Conservation (phyloP, 768 basidiomycete species). For the Rhizopogon roseolus region DNA sequence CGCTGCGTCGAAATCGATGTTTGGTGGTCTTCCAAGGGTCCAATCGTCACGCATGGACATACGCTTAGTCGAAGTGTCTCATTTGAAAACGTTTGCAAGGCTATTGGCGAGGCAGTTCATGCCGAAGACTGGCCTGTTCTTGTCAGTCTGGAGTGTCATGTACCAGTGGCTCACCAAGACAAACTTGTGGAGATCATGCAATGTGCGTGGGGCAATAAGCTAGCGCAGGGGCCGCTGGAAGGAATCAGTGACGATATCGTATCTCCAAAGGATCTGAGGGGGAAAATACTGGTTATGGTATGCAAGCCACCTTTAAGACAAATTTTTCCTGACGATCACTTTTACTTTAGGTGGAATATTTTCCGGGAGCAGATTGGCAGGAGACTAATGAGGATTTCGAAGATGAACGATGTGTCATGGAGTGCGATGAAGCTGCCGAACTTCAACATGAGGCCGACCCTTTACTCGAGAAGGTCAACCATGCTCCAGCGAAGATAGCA, state of each 20-base stretch:
- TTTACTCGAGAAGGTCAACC: not conserved
- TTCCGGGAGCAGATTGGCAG: slow-evolving; percentile 25
- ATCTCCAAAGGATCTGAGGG: slow-evolving; percentile 43
- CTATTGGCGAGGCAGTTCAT: slow-evolving; percentile 36
- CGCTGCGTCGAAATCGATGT: slow-evolving; percentile 68
- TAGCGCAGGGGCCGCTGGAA: slow-evolving; percentile 36
- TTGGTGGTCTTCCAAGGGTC: slow-evolving; percentile 51
- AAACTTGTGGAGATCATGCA: slow-evolving; percentile 51
- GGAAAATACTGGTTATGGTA: slow-evolving; percentile 58
- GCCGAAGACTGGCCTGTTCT: slow-evolving; percentile 50
- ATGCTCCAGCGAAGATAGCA: slow-evolving; percentile 32
- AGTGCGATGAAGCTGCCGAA: slow-evolving; percentile 16
- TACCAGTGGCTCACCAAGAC: slow-evolving; percentile 42
- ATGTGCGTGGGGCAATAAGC: slow-evolving; percentile 45
- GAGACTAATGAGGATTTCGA: not conserved
- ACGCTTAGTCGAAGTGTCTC: slow-evolving; percentile 50
- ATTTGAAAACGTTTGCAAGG: slow-evolving; percentile 47
- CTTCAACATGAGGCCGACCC: slow-evolving; percentile 10
- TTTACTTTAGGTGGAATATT: slow-evolving; percentile 48
- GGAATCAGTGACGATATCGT: slow-evolving; percentile 31
- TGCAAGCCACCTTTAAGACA: not conserved
- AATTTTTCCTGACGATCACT: not conserved
- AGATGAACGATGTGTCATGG: not conserved
- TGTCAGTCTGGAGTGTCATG: slow-evolving; percentile 61
- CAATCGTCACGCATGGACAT: slow-evolving; percentile 57